Evolutionary conservation across 768 basidiomycete species (phyloP).

Genomic region (Mycena filopes): DNA sequence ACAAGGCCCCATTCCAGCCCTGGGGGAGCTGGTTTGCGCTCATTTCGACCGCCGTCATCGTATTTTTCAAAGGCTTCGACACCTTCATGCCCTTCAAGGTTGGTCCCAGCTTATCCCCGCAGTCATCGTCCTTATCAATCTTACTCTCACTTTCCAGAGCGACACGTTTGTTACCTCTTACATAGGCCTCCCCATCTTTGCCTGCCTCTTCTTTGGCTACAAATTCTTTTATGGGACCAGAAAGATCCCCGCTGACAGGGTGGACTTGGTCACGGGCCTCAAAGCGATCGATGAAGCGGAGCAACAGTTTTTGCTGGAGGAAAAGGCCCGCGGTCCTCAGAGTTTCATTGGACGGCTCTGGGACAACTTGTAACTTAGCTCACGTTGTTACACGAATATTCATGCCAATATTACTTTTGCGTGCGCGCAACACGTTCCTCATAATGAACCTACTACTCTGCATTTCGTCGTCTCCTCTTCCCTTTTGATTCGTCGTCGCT

Average conservation of each 20-base stretch:
- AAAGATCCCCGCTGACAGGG: slow-evolving; percentile 55
- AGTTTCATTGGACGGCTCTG: slow-evolving; percentile 43
- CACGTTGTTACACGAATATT: background rate
- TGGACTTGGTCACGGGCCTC: slow-evolving; percentile 71
- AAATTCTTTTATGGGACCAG: slow-evolving; percentile 50
- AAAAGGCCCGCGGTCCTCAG: slow-evolving; percentile 53
- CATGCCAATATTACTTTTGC: no score
- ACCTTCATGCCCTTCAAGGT: slow-evolving; percentile 60
- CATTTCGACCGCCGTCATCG: slow-evolving; percentile 60
- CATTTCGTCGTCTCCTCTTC: slow-evolving; percentile 40
- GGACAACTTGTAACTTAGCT: slow-evolving; percentile 49
- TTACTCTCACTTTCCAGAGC: no score
- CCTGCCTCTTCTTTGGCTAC: slow-evolving; percentile 54
- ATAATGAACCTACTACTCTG: no score
- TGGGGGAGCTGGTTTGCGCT: slow-evolving; percentile 72
- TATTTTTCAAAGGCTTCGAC: slow-evolving; percentile 68
- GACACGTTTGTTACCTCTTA: no score
- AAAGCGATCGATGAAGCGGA: slow-evolving; percentile 74
- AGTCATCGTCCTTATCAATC: no score
- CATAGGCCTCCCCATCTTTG: slow-evolving; percentile 48
- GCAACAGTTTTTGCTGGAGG: slow-evolving; percentile 55
- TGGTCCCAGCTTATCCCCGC: slow-evolving; percentile 48
- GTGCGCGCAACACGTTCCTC: no score
- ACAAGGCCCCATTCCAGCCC: slow-evolving; percentile 71
- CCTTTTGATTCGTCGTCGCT: slow-evolving; percentile 39